Percentiles rank a stretch among this genome's conserved stretches.
Conservation (phyloP, 1,284 basidiomycete genomes). For the Dichomitus squalens region DNA sequence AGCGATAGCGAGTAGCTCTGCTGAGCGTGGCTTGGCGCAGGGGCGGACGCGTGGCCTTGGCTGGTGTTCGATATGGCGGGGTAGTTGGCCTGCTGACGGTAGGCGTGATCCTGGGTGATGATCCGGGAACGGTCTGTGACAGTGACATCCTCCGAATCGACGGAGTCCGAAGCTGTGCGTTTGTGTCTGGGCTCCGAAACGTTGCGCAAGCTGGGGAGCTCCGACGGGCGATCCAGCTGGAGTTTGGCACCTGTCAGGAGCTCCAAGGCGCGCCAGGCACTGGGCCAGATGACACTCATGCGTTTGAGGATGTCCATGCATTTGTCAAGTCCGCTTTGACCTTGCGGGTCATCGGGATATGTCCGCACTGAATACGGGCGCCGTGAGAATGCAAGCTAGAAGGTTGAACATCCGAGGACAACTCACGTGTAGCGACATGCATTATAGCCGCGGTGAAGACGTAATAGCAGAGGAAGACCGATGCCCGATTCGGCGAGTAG, state of each 20-base stretch:
- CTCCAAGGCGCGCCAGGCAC: constrained; percentile 73
- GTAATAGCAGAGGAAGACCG: constrained; percentile 81
- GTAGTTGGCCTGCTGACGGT: constrained; percentile 24
- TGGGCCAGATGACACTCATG: constrained; percentile 79
- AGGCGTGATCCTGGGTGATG: constrained; percentile 13
- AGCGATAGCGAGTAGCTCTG: constrained; percentile 27
- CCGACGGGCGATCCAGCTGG: constrained; percentile 33
- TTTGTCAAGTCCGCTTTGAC: constrained; percentile 60
- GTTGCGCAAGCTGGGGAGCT: constrained; percentile 12
- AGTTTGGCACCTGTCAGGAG: constrained; percentile 69
- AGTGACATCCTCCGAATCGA: constrained; percentile 20
- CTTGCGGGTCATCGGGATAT: constrained; percentile 69
- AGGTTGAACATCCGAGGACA: background rate
- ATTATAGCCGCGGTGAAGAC: constrained; percentile 84
- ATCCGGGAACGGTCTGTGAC: constrained; percentile 19
- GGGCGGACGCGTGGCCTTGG: constrained; percentile 5
- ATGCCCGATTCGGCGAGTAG: constrained; percentile 63
- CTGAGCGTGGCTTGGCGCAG: constrained; percentile 5
- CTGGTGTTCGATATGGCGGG: constrained; percentile 13
- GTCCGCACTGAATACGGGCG: constrained; percentile 49
- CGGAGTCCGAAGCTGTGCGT: constrained; percentile 26
- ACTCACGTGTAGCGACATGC: constrained; percentile 70
- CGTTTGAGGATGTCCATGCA: constrained; percentile 70
- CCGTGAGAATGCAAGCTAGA: background rate
- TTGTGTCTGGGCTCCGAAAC: constrained; percentile 23